These are phyloP conservation scores for Pestalotiopsis fici DNA, from an alignment of 2,329 filamentous ascomycete species.

Conservation along the genomic window DNA sequence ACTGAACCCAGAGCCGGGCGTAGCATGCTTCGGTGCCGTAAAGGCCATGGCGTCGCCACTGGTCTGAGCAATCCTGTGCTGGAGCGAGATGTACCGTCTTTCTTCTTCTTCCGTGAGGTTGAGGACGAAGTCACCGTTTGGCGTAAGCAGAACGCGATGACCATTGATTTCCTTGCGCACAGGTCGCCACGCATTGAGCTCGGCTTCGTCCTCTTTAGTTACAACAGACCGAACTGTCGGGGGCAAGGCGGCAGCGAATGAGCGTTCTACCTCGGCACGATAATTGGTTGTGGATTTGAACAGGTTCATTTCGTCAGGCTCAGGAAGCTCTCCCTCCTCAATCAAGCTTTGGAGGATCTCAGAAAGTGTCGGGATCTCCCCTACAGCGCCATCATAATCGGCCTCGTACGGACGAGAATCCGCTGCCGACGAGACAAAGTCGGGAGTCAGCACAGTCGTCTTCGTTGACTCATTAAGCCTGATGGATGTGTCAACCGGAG, in stretches of 20 bases:
- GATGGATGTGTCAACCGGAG: conserved; percentile 30
- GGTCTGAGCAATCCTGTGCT: conserved; percentile 54
- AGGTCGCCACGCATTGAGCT: conserved; percentile 56
- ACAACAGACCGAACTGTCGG: conserved; percentile 48
- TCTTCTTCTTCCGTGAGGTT: conserved; percentile 71
- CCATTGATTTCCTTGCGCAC: conserved; percentile 66
- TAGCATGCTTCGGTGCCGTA: conserved; percentile 54
- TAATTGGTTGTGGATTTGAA: conserved; percentile 37
- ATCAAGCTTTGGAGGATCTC: conserved; percentile 40
- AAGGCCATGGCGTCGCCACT: conserved; percentile 57
- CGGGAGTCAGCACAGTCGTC: conserved; percentile 34
- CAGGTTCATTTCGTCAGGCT: conserved; percentile 38
- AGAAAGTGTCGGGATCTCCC: conserved; percentile 29
- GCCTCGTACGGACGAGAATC: conserved; percentile 26
- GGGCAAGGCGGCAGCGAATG: conserved; percentile 29
- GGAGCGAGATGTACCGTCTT: conserved; percentile 68
- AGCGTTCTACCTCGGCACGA: conserved; percentile 31
- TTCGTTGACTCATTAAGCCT: conserved; percentile 34
- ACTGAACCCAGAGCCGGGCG: conserved; percentile 56
- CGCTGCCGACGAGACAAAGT: conserved; percentile 27
- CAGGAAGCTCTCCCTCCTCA: conserved; percentile 31
- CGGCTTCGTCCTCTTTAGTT: conserved; percentile 54
- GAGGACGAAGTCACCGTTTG: conserved; percentile 75
- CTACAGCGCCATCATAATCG: conserved; percentile 29
- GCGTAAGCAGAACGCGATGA: conserved; percentile 71